Base-by-base conservation (phyloP, 2,329 filamentous ascomycete species). In the Exophiala xenobiotica region DNA sequence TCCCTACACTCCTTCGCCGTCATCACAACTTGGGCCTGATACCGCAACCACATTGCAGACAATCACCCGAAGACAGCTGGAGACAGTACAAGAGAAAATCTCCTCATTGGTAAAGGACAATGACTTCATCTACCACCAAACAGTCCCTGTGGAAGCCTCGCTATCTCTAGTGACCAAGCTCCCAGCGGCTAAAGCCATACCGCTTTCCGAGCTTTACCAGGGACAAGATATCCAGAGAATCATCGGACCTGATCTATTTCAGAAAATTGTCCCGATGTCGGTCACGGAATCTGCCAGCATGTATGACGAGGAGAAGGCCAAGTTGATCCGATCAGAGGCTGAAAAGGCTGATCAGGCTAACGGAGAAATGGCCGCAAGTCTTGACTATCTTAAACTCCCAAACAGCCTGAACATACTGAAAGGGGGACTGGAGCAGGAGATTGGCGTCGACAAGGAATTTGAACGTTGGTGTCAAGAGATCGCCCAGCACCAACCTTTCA, bases 261-360 rank as follows among this genome's bases (percentile, higher is more conserved):
- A 93, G 61, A 95, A 95, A 68, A 96, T 99, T 54, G 89, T 97
- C 2, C 93, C 93, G 0, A 87, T 97, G 74, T 88, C 90, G 2
- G 92, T 99, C 1, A 99, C 93, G 0, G 92, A 99, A 69, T 95
- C 90, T 19, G 93, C 93, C 9, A 97, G 93, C 73, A 74, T 97
- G 63, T 99, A 99, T 67, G 93, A 97, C 59, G 93, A 99, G 70
- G 93, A 99, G 68, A 99, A 99, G 72, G 93, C 93, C 9, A 97
- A 99, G 69, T 74, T 99, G 51, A 85, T 96, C 33, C 83, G 93
- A 51, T 92, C 92, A 2, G 95, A 99, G 71, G 90, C 90, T 0
- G 93, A 99, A 69, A 85, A 89, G 61, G 91, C 95, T 1, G 92
- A 97, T 63, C 85, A 86, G 26, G 92, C 93, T 12, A 95, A 97